A percentile compares a stretch with the other conserved stretches of the same genome.
Conservation (phyloP, 2,329 filamentous ascomycete genomes). For the Atkinsonella texensis region DNA sequence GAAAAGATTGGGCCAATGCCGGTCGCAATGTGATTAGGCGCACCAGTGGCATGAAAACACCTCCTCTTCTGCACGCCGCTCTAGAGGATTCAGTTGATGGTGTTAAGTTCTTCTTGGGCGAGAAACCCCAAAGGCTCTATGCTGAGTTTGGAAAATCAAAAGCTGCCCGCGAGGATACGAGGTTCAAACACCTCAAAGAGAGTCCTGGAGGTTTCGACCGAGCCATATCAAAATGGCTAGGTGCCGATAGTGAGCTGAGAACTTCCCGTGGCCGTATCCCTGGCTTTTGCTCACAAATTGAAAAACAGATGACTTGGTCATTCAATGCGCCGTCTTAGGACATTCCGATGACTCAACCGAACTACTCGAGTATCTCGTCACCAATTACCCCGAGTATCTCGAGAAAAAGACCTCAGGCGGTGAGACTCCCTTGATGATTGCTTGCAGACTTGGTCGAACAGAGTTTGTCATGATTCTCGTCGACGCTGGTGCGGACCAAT, state of each 20-base stretch:
- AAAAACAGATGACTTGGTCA: constrained; percentile 42
- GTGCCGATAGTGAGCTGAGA: constrained; percentile 38
- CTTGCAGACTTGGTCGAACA: constrained; percentile 43
- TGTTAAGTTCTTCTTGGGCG: constrained; percentile 67
- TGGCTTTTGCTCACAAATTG: constrained; percentile 11
- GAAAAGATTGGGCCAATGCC: constrained; percentile 59
- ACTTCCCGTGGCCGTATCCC: constrained; percentile 9
- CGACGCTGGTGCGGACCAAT: constrained; percentile 57
- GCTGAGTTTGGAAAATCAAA: constrained; percentile 51
- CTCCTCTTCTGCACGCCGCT: constrained; percentile 51
- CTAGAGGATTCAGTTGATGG: constrained; percentile 46
- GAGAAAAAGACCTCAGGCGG: constrained; percentile 47
- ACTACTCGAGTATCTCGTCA: constrained; percentile 54
- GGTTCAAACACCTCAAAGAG: constrained; percentile 48
- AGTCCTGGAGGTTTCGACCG: constrained; percentile 51
- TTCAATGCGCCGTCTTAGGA: constrained; percentile 53
- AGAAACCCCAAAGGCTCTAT: constrained; percentile 60
- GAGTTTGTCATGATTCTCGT: constrained; percentile 51
- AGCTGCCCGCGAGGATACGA: constrained; percentile 45
- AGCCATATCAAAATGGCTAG: constrained; percentile 50
- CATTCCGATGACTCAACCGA: constrained; percentile 29
- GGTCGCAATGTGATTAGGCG: constrained; percentile 35
- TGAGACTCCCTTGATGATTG: constrained; percentile 57
- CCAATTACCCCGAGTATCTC: constrained; percentile 47
- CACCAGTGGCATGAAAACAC: constrained; percentile 29